Evolutionary conservation across 1,284 basidiomycete genomes (phyloP).

Genomic region (Cutaneotrichosporon cavernicola): DNA sequence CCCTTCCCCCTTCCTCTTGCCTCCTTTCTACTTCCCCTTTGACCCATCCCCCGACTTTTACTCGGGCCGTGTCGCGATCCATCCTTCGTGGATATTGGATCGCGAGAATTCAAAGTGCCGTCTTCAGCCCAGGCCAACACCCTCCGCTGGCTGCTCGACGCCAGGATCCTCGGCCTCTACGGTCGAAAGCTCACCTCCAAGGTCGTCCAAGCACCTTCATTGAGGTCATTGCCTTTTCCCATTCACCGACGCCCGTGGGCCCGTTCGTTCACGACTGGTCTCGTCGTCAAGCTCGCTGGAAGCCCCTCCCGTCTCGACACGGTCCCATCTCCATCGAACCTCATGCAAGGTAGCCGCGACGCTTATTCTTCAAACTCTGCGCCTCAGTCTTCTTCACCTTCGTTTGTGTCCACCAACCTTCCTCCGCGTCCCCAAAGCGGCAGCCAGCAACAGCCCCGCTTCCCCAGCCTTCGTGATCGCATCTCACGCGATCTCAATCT

Average conservation of each 20-base stretch:
- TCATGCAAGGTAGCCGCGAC: slow-evolving; percentile 9
- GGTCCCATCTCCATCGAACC: not conserved
- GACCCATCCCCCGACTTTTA: not conserved
- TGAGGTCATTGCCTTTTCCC: not conserved
- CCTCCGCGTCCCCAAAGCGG: not conserved
- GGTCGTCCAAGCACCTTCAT: not conserved
- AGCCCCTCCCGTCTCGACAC: not conserved
- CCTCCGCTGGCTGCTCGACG: not conserved
- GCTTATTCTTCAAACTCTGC: not conserved
- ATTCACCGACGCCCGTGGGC: not conserved
- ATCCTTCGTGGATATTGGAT: not conserved
- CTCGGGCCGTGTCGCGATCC: not conserved
- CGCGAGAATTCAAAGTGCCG: not conserved
- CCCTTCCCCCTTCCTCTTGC: not conserved
- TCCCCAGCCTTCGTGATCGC: not conserved
- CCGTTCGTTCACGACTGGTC: not conserved
- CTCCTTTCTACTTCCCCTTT: not conserved
- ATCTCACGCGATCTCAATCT: slow-evolving; percentile 1
- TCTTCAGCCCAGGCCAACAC: not conserved
- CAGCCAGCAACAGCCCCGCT: not conserved
- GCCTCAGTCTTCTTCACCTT: not conserved
- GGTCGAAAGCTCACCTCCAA: not conserved
- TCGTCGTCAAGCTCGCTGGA: slow-evolving; percentile 1
- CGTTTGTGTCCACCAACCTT: not conserved
- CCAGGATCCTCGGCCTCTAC: not conserved